A percentile compares a stretch with the other conserved stretches of the same genome.
phyloP scores from a whole-genome alignment of 2,329 filamentous ascomycete species.

The Aureobasidium leucospermi region DNA sequence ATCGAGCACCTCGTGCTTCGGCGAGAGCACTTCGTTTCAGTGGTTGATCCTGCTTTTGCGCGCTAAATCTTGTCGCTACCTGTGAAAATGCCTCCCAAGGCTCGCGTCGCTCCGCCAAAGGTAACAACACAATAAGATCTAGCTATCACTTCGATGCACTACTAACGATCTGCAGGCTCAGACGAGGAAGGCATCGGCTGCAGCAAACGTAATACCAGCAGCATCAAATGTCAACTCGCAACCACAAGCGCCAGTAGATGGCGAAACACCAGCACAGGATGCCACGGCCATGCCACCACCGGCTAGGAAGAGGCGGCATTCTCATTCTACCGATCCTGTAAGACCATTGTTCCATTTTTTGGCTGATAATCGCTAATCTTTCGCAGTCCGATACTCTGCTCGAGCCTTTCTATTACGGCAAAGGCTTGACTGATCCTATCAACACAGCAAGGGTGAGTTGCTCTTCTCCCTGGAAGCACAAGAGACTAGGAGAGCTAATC shows the following conservation, averaged over 20 bases:
- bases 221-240: not conserved
- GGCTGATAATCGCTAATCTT: not conserved
- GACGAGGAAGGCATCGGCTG: constrained; percentile 13
- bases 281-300: not conserved
- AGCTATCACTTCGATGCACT: not conserved
- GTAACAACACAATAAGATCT: not conserved
- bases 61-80: not conserved
- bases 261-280: not conserved
- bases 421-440: constrained; percentile 61
- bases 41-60: not conserved
- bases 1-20: not conserved
- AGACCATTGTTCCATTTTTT: not conserved
- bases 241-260: not conserved
- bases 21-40: not conserved
- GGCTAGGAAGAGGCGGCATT: constrained; percentile 11
- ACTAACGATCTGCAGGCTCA: constrained; percentile 6
- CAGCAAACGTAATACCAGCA: constrained; percentile 9
- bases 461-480: not conserved
- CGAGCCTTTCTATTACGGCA: constrained; percentile 63
- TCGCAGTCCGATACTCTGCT: constrained; percentile 48
- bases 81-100: constrained; percentile 10
- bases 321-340: constrained; percentile 14
- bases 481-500: not conserved
- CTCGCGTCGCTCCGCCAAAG: constrained; percentile 9
- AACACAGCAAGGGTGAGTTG: constrained; percentile 47